Percentiles rank a stretch among this genome's conserved stretches.
phyloP scores from a whole-genome alignment of 306 rosid species.

The Quercus mongolica region DNA sequence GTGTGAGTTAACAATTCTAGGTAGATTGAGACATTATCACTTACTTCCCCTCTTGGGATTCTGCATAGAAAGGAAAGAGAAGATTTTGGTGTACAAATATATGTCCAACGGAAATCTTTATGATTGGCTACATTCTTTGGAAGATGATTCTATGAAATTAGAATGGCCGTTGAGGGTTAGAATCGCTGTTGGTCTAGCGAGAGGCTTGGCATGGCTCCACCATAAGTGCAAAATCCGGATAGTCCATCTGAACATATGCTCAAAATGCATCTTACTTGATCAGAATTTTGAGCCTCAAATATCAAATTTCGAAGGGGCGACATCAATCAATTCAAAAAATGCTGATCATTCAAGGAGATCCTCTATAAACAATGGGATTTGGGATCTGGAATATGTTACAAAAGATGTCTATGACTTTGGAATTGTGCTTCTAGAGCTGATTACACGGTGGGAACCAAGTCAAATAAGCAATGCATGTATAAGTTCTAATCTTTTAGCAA shows the following conservation, averaged over 20 bases:
- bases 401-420: slow-evolving; percentile 15
- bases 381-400: slow-evolving; percentile 12
- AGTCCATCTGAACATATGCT: slow-evolving; percentile 5
- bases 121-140: neutral
- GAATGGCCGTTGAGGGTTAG: slow-evolving; percentile 19
- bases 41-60: neutral
- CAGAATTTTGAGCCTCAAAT: slow-evolving; percentile 6
- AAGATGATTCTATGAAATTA: neutral
- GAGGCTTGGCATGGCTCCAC: slow-evolving; percentile 22
- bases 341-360: neutral
- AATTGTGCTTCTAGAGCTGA: slow-evolving; percentile 7
- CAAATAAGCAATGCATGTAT: neutral
- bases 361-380: neutral
- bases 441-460: neutral
- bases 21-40: neutral
- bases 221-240: slow-evolving; percentile 1
- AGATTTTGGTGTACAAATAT: slow-evolving; percentile 14
- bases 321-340: neutral
- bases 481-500: no score
- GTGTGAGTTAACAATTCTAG: slow-evolving; percentile 5
- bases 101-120: slow-evolving; percentile 16
- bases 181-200: slow-evolving; percentile 4
- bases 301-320: slow-evolving; percentile 1
- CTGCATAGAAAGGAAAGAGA: no score
- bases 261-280: neutral